phyloP scores from a whole-genome alignment of 2,329 filamentous ascomycete genomes.

The Diatrype stigma region DNA sequence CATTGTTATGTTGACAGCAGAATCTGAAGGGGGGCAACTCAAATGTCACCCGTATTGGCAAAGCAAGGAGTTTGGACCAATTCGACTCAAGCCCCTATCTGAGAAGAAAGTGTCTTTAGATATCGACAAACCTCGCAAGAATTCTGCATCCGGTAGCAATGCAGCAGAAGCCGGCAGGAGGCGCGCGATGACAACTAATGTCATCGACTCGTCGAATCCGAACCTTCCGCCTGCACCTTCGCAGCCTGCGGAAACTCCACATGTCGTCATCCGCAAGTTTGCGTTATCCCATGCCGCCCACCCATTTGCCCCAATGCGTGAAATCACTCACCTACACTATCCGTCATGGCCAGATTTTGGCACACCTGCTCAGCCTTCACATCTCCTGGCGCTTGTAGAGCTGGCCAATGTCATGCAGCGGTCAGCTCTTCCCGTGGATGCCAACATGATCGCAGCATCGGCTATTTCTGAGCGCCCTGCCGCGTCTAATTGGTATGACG shows the following conservation, averaged over 20 bases:
- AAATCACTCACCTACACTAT: constrained; percentile 93
- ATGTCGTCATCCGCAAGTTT: constrained; percentile 83
- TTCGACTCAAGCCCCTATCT: constrained; percentile 71
- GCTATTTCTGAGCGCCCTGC: constrained; percentile 23
- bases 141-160: constrained; percentile 27
- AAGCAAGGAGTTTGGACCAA: constrained; percentile 68
- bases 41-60: constrained; percentile 97
- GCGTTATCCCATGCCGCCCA: constrained; percentile 70
- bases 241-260: constrained; percentile 55
- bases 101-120: constrained; percentile 81
- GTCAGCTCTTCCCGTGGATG: constrained; percentile 46
- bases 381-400: constrained; percentile 85
- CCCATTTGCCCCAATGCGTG: constrained; percentile 81
- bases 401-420: constrained; percentile 73
- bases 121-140: constrained; percentile 49
- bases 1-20: constrained; percentile 93
- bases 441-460: constrained; percentile 32
- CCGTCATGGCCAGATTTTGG: constrained; percentile 97
- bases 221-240: constrained; percentile 21
- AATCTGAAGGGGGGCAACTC: constrained; percentile 85
- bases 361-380: constrained; percentile 80
- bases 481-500: constrained; percentile 47
- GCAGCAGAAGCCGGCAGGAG: constrained; percentile 40
- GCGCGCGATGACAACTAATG: constrained; percentile 52
- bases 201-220: constrained; percentile 31